phyloP scores from a whole-genome alignment of 2,329 filamentous ascomycete genomes.

The Penicillium sp. region DNA sequence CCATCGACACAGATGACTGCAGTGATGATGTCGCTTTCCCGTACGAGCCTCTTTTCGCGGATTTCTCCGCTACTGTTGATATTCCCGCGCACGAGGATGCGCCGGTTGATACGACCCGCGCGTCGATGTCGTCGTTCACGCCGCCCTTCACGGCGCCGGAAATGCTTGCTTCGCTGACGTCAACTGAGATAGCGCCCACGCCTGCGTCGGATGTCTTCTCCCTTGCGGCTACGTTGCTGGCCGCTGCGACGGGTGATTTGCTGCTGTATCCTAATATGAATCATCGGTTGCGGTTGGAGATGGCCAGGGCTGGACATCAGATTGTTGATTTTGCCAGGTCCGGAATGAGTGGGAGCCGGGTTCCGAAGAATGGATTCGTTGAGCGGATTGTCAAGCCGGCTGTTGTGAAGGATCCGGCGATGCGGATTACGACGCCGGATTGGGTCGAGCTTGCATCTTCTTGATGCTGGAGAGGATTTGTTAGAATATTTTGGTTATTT shows the following conservation, averaged over 20 bases:
- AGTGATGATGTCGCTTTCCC: slow-evolving; percentile 26
- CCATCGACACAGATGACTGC: slow-evolving; percentile 13
- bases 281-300: slow-evolving; percentile 42
- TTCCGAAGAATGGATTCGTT: slow-evolving; percentile 43
- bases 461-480: not conserved
- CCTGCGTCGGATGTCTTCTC: slow-evolving; percentile 47
- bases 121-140: slow-evolving; percentile 42
- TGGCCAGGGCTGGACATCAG: slow-evolving; percentile 45
- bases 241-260: slow-evolving; percentile 47
- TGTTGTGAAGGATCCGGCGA: slow-evolving; percentile 38
- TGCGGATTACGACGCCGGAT: slow-evolving; percentile 31
- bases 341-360: slow-evolving; percentile 36
- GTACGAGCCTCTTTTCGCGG: slow-evolving; percentile 44
- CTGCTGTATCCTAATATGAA: slow-evolving; percentile 42
- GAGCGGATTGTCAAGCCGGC: slow-evolving; percentile 40
- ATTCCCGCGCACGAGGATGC: slow-evolving; percentile 11
- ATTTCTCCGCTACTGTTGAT: slow-evolving; percentile 45
- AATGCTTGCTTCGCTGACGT: slow-evolving; percentile 39
- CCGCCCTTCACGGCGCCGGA: slow-evolving; percentile 48
- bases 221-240: slow-evolving; percentile 45
- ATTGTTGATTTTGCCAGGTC: slow-evolving; percentile 43
- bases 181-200: slow-evolving; percentile 35
- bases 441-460: slow-evolving; percentile 31
- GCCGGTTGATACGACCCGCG: slow-evolving; percentile 15
- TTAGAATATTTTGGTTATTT: slow-evolving; percentile 2